A percentile compares a stretch with the other conserved stretches of the same genome.
phyloP scores from a whole-genome alignment of 148 eudicot genomes.

The Rhododendron simsii region DNA sequence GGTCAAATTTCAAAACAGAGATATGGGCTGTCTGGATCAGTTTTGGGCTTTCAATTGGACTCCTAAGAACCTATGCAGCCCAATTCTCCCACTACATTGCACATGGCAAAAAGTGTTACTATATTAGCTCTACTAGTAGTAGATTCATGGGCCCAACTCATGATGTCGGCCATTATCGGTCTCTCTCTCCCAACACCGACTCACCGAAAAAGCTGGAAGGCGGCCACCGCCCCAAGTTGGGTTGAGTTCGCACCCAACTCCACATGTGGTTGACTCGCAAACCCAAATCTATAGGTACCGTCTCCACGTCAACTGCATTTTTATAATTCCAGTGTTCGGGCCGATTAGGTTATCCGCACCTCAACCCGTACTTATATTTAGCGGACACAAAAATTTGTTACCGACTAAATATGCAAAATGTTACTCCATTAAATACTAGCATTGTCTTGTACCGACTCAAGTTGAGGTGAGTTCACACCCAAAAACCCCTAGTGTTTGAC shows the following conservation, averaged over 20 bases:
- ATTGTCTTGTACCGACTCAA: too few relatives aligned
- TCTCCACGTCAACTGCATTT: background rate
- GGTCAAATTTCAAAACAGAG: background rate
- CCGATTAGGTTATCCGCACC: too few relatives aligned
- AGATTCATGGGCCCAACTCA: background rate
- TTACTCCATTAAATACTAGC: too few relatives aligned
- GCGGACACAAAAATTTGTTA: too few relatives aligned
- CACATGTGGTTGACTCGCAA: background rate
- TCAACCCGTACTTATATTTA: too few relatives aligned
- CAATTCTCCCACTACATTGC: background rate
- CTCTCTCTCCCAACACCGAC: background rate
- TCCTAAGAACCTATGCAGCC: background rate
- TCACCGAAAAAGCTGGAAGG: background rate
- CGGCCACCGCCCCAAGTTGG: background rate
- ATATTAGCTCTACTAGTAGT: too few relatives aligned
- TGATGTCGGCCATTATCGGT: background rate
- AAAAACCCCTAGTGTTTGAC: background rate
- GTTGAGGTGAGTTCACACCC: background rate
- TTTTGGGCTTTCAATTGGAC: background rate
- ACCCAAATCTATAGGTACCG: background rate
- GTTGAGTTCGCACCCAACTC: background rate
- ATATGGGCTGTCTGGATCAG: background rate
- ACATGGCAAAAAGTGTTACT: too few relatives aligned
- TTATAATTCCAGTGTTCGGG: too few relatives aligned
- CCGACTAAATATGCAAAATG: too few relatives aligned